These are phyloP conservation scores for Colletotrichum sp. DNA, from an alignment of 2,329 filamentous ascomycete genomes.

Conservation along the genomic window DNA sequence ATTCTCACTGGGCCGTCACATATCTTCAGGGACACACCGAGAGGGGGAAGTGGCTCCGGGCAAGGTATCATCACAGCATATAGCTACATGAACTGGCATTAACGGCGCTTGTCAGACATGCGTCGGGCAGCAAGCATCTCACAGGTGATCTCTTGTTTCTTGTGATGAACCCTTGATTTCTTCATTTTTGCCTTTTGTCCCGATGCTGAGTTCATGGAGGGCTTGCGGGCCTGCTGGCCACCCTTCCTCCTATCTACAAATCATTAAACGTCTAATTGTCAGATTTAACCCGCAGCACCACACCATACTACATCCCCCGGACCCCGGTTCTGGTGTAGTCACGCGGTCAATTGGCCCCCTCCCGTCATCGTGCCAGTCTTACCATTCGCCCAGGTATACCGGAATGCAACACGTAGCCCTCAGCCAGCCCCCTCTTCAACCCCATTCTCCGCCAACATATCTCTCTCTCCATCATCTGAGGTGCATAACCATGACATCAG, in stretches of 20 bases:
- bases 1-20: constrained; percentile 13
- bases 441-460: neutral
- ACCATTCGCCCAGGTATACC: neutral
- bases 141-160: neutral
- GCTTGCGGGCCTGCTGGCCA: neutral
- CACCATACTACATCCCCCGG: neutral
- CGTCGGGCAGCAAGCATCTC: constrained; percentile 15
- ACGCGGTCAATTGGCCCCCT: neutral
- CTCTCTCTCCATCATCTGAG: constrained; percentile 59
- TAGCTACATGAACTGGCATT: neutral
- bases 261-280: neutral
- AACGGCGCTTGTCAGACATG: constrained; percentile 2
- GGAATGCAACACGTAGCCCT: neutral
- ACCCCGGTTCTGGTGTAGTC: neutral
- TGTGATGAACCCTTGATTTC: neutral
- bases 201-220: neutral
- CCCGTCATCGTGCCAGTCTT: neutral
- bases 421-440: neutral
- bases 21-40: constrained; percentile 1
- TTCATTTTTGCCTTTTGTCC: neutral
- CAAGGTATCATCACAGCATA: neutral
- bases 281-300: neutral
- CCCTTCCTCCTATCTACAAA: neutral
- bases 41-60: neutral
- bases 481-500: constrained; percentile 85